Evolutionary conservation across 805 yeast genomes (phyloP), one percentile per base, ranked within the genome.

Genomic region (Lachancea sp.): DNA sequence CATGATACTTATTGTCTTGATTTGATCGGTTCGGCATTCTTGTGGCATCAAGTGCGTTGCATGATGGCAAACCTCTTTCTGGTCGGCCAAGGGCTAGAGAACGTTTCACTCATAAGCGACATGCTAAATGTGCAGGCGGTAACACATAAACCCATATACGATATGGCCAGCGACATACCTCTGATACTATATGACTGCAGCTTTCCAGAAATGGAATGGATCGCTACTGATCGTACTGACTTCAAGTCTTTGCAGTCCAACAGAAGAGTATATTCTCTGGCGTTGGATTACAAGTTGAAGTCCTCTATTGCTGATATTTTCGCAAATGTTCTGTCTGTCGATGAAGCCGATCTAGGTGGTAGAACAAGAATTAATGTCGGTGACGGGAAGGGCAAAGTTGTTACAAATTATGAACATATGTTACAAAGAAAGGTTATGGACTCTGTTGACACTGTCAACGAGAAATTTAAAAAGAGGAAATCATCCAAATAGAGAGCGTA

Each of bases 31-130:
- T 71, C 85, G 1, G 99, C 98, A 8, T 93, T 93, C 55, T 66
- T 93, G 45, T 93, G 98, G 98, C 98, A 93, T 62, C 99, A 93
- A 65, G 99, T 93, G 16, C 76, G 99, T 47, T 89, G 95, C 54
- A 93, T 93, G 93, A 78, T 89, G 69, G 96, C 95, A 0, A 70
- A 85, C 10, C 62, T 93, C 45, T 78, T 93, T 44, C 65, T 84
- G 19, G 80, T 89, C 7, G 99, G 96, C 0, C 95, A 89, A 62
- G 70, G 70, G 13, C 71, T 77, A 17, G 99, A 93, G 62, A 46
- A 60, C 0, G 82, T 88, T 0, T 56, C 63, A 1, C 63, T 88
- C 0, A 70, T 93, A 1, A 62, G 63, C 11, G 73, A 78, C 2
- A 66, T 93, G 47, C 61, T 90, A 36, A 75, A 91, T 55, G 66